These are phyloP conservation scores for Mesembryanthemum crystallinum DNA, from an alignment of 148 eudicot genomes.

Conservation along the genomic window DNA sequence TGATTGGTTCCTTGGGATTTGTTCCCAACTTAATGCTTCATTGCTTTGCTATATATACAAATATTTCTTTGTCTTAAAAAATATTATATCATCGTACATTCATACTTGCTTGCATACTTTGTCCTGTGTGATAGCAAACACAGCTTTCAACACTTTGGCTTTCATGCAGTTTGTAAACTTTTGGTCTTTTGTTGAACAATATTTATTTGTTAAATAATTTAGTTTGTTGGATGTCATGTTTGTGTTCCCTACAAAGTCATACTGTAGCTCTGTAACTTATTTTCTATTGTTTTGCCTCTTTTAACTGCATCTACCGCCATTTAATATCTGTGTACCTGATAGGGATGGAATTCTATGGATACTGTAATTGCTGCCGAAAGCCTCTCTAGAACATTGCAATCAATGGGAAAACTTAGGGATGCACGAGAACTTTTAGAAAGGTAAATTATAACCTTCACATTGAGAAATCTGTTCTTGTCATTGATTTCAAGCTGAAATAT, in stretches of 20 bases:
- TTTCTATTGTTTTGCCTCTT: not conserved
- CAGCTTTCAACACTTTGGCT: not conserved
- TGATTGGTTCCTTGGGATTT: too few species aligned
- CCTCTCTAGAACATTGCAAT: conserved; percentile 68
- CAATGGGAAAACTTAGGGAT: conserved; percentile 57
- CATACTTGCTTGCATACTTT: not conserved
- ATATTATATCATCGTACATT: not conserved
- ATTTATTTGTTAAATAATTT: not conserved
- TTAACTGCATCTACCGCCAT: conserved; percentile 12
- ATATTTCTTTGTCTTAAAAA: too few species aligned
- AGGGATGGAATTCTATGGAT: conserved; percentile 90
- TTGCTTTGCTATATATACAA: too few species aligned
- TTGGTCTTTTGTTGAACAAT: not conserved
- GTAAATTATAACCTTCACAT: conserved; percentile 32
- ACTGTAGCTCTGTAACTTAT: too few species aligned
- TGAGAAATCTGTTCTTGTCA: not conserved
- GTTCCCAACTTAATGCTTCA: too few species aligned
- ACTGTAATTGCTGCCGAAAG: conserved; percentile 81
- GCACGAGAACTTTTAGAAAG: conserved; percentile 74
- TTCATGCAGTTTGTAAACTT: not conserved
- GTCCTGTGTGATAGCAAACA: not conserved
- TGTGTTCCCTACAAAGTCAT: too few species aligned
- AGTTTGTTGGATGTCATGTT: not conserved
- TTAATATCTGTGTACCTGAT: conserved; percentile 11
- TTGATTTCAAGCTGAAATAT: conserved; percentile 1